These are phyloP conservation scores for Delphinella strobiligena DNA, from an alignment of 2,329 filamentous ascomycete species.

Conservation along the genomic window DNA sequence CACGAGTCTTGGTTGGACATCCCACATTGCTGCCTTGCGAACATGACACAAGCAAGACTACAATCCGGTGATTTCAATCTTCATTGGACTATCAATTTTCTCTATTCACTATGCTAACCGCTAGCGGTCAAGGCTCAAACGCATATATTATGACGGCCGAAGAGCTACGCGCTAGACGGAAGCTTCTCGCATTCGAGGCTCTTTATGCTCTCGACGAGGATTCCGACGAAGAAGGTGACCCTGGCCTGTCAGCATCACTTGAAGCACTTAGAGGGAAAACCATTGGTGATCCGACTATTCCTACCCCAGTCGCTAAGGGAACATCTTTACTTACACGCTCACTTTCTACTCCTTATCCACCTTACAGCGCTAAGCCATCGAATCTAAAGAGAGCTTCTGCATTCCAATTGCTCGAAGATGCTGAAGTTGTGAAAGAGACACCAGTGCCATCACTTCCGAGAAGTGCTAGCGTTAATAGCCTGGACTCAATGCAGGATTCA, in stretches of 20 bases:
- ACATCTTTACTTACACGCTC: constrained; percentile 13
- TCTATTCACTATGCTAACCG: too few species aligned
- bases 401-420: constrained; percentile 2
- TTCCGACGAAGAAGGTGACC: constrained; percentile 12
- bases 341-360: constrained; percentile 9
- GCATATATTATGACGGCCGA: background rate
- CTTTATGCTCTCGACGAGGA: constrained; percentile 14
- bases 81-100: too few species aligned
- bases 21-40: too few species aligned
- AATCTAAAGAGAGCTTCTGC: constrained; percentile 1
- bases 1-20: too few species aligned
- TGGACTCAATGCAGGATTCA: background rate
- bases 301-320: constrained; percentile 2
- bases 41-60: too few species aligned
- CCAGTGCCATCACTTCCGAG: constrained; percentile 7
- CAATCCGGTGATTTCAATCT: too few species aligned
- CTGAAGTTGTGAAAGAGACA: constrained; percentile 4
- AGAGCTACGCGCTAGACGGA: constrained; percentile 2
- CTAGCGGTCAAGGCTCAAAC: too few species aligned
- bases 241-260: constrained; percentile 13
- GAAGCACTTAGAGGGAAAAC: constrained; percentile 9
- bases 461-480: constrained; percentile 1
- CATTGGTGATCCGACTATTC: constrained; percentile 4
- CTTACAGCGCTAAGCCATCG: background rate
- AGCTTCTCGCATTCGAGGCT: constrained; percentile 14